Conservation (phyloP, 2,329 filamentous ascomycete species). For the Pseudocercospora musae region DNA sequence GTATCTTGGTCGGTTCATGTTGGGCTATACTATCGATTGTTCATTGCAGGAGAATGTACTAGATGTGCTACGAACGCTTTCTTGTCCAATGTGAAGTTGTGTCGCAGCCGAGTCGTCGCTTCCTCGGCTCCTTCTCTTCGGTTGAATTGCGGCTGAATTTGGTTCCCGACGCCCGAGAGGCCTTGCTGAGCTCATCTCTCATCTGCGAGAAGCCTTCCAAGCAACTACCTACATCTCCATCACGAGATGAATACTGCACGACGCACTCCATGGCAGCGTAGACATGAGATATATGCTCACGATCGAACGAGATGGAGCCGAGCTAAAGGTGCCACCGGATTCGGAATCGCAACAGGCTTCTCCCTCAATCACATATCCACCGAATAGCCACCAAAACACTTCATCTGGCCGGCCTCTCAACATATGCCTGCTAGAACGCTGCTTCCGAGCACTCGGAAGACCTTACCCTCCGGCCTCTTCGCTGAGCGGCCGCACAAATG, state of each 20-base stretch:
- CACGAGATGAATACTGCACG: background rate
- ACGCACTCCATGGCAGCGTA: background rate
- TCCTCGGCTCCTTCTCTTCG: background rate
- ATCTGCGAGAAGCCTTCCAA: no score
- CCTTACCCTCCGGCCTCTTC: background rate
- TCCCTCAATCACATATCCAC: background rate
- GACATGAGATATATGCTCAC: background rate
- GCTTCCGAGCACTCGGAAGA: background rate
- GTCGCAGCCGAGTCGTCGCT: no score
- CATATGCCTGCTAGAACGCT: no score
- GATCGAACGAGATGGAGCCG: background rate
- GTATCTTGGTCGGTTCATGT: background rate
- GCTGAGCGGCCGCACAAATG: background rate
- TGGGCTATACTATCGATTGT: background rate
- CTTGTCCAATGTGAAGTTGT: background rate
- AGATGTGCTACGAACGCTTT: background rate
- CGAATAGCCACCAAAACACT: background rate
- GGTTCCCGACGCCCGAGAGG: background rate
- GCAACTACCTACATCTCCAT: background rate
- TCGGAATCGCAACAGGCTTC: background rate
- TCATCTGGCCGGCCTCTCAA: no score
- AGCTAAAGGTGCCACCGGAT: background rate
- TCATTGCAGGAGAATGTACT: background rate
- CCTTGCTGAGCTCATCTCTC: background rate
- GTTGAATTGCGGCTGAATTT: background rate